Evolutionary conservation across 768 basidiomycete species (phyloP), one percentile per base, ranked within the genome.

Genomic region (Chalciporus chontae): DNA sequence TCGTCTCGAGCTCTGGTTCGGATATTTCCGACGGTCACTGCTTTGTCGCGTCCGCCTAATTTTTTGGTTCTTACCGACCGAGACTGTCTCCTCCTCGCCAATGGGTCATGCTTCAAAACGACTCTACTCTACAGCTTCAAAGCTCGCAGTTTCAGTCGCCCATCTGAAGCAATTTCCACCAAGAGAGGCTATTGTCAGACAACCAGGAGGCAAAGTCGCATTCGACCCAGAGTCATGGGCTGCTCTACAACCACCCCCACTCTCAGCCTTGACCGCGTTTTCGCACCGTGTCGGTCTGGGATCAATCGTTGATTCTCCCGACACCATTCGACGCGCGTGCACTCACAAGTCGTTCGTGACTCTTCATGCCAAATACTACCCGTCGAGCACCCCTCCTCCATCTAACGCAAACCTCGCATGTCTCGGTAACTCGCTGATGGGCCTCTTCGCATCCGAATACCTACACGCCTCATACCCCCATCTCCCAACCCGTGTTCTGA

Each of bases 401-500:
- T 84, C 84, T 39, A 98, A 98, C 71, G 84, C 76, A 8, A 79
- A 87, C 43, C 79, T 95, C 13, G 77, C 85, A 3, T 67, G 77
- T 0, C 70, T 94, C 13, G 94, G 94, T 36, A 96, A 96, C 73
- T 77, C 89, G 0, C 77, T 96, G 49, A 80, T 96, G 71, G 94
- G 94, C 47, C 76, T 96, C 26, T 94, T 96, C 65, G 87, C 91
- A 19, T 59, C 90, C 3, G 94, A 98, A 70, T 83, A 86, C 64
- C 71, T 96, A 36, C 77, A 87, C 48, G 75, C 84, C 11, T 76
- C 81, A 40, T 97, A 87, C 67, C 95, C 95, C 0, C 85, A 94
- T 62, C 78, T 98, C 23, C 95, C 95, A 2, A 93, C 91, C 18
- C 84, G 90, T 47, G 93, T 93, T 19, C 71, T 91, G 58, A 94